These are phyloP conservation scores for Russula ochroleuca DNA, from an alignment of 768 basidiomycete species.

Conservation along the genomic window DNA sequence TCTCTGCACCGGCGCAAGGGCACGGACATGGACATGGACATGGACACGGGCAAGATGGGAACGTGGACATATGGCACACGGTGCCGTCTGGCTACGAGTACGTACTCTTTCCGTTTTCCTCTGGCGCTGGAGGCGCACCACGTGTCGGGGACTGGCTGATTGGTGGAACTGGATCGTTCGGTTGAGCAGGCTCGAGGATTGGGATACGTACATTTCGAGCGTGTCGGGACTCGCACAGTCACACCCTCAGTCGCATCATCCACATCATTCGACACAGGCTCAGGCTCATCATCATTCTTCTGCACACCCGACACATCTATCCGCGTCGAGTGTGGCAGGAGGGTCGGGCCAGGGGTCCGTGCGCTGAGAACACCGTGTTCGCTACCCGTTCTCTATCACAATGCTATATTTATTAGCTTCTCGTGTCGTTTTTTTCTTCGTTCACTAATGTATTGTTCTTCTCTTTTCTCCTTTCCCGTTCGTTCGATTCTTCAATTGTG, in stretches of 20 bases:
- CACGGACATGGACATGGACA: neutral
- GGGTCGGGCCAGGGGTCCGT: conserved; percentile 14
- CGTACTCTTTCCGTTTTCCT: conserved; percentile 14
- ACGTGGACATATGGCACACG: conserved; percentile 23
- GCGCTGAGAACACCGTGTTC: neutral
- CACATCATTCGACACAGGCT: neutral
- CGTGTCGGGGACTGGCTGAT: conserved; percentile 16
- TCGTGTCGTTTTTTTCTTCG: neutral
- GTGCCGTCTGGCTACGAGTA: conserved; percentile 27
- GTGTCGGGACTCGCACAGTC: conserved; percentile 21
- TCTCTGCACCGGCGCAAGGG: neutral
- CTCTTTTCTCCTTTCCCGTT: neutral
- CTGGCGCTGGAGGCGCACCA: conserved; percentile 3
- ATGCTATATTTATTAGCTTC: neutral
- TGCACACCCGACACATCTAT: conserved; percentile 3
- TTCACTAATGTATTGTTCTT: too few relatives aligned
- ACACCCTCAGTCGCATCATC: conserved; percentile 1
- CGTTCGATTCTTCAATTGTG: neutral
- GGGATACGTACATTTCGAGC: conserved; percentile 25
- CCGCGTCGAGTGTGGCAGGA: neutral
- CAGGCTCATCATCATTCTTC: neutral
- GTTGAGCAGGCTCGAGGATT: conserved; percentile 24
- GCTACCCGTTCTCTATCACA: neutral
- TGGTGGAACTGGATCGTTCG: neutral
- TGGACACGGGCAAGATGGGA: conserved; percentile 5